Conservation (phyloP, 2,329 filamentous ascomycete species). For the Fusarium falciforme region DNA sequence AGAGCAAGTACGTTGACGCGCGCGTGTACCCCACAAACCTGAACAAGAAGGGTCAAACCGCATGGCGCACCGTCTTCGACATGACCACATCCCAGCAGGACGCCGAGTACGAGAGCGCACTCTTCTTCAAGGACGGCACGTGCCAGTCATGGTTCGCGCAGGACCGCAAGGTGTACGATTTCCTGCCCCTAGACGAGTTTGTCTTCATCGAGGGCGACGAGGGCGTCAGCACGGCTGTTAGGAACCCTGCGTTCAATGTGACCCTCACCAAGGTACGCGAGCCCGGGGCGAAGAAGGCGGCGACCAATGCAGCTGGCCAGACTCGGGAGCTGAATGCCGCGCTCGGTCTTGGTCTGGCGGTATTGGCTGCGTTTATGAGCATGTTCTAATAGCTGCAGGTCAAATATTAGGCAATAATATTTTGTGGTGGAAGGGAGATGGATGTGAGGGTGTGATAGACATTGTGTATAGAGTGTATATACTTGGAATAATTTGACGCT, state of each 20-base stretch:
- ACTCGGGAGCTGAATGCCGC: conserved; percentile 8
- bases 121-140: conserved; percentile 45
- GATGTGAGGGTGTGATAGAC: neutral
- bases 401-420: neutral
- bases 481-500: neutral
- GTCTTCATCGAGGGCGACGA: conserved; percentile 37
- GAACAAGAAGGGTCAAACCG: conserved; percentile 28
- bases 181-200: conserved; percentile 47
- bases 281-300: conserved; percentile 31
- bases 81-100: conserved; percentile 22
- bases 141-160: conserved; percentile 48
- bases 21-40: conserved; percentile 48
- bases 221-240: conserved; percentile 28
- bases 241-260: conserved; percentile 43
- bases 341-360: conserved; percentile 3
- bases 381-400: conserved; percentile 37
- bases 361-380: conserved; percentile 21
- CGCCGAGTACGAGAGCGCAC: conserved; percentile 29
- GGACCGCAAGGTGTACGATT: conserved; percentile 49
- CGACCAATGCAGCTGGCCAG: conserved; percentile 1
- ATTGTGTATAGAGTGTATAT: neutral
- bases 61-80: conserved; percentile 51
- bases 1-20: conserved; percentile 33
- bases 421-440: neutral
- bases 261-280: conserved; percentile 44